Percentiles rank a stretch among this genome's conserved stretches.
Conservation (phyloP, 2,329 filamentous ascomycete species). For the Penicillium fuscoglaucum region DNA sequence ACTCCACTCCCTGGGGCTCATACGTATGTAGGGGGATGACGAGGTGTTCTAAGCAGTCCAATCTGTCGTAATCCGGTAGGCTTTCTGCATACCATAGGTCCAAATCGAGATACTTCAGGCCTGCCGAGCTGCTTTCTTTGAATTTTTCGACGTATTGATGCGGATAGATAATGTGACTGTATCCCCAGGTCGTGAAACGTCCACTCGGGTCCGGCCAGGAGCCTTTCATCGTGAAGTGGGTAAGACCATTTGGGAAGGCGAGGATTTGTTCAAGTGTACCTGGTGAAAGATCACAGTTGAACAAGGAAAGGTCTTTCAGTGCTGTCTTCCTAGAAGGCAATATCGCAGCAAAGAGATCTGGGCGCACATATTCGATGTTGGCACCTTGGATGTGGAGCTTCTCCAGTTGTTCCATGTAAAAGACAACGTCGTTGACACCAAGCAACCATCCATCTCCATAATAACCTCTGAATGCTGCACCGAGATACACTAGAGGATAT, state of each 20-base stretch:
- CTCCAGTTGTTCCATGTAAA: background rate
- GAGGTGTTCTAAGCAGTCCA: background rate
- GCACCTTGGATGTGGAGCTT: background rate
- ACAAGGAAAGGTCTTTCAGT: background rate
- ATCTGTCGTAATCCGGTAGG: background rate
- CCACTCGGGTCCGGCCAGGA: background rate
- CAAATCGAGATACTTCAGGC: background rate
- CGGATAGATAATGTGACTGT: too few relatives aligned
- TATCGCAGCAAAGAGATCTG: background rate
- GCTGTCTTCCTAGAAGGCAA: background rate
- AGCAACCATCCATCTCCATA: background rate
- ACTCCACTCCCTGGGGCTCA: background rate
- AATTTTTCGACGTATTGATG: background rate
- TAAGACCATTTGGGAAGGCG: background rate
- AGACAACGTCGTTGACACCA: background rate
- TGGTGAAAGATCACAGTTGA: background rate
- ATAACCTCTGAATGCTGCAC: background rate
- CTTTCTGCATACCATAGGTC: background rate
- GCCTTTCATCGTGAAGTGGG: background rate
- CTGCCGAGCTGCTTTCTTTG: background rate
- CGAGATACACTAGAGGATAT: background rate
- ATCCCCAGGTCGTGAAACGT: too few relatives aligned
- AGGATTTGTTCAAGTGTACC: background rate
- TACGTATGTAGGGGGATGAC: background rate
- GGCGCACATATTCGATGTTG: background rate